phyloP scores from a whole-genome alignment of 2,329 filamentous ascomycete species.

The Penicillium fuscoglaucum region DNA sequence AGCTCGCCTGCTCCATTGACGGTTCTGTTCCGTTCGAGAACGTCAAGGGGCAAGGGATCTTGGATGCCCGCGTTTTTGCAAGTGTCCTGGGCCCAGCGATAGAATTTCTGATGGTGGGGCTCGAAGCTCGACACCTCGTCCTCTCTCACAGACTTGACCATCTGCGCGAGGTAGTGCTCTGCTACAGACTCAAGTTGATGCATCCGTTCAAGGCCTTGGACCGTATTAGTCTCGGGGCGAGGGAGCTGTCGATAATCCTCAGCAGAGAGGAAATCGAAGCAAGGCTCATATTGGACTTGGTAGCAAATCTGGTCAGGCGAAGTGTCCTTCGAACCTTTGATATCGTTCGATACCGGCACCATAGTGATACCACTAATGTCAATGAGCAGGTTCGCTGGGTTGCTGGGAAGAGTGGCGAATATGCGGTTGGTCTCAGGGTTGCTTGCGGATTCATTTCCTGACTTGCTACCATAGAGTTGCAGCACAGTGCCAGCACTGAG shows the following conservation, averaged over 20 bases:
- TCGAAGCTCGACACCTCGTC: slow-evolving; percentile 11
- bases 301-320: slow-evolving; percentile 19
- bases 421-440: slow-evolving; percentile 17
- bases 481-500: slow-evolving; percentile 12
- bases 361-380: slow-evolving; percentile 20
- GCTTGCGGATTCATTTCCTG: slow-evolving; percentile 12
- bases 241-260: slow-evolving; percentile 17
- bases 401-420: slow-evolving; percentile 14
- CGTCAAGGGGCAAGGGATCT: slow-evolving; percentile 5
- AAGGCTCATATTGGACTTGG: slow-evolving; percentile 24
- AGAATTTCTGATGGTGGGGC: slow-evolving; percentile 21
- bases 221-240: slow-evolving; percentile 12
- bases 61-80: slow-evolving; percentile 6
- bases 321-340: slow-evolving; percentile 16
- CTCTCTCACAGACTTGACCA: slow-evolving; percentile 15
- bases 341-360: slow-evolving; percentile 20
- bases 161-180: slow-evolving; percentile 17
- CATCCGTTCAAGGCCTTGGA: slow-evolving; percentile 15
- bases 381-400: slow-evolving; percentile 12
- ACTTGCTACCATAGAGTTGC: slow-evolving; percentile 14
- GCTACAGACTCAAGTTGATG: slow-evolving; percentile 16
- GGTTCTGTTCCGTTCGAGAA: slow-evolving; percentile 13
- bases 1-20: slow-evolving; percentile 17
- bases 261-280: slow-evolving; percentile 23
- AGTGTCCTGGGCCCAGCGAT: slow-evolving; percentile 21